Evolutionary conservation across 1,284 basidiomycete species (phyloP), one percentile per base, ranked within the genome.

Genomic region (Ustilago sp.): DNA sequence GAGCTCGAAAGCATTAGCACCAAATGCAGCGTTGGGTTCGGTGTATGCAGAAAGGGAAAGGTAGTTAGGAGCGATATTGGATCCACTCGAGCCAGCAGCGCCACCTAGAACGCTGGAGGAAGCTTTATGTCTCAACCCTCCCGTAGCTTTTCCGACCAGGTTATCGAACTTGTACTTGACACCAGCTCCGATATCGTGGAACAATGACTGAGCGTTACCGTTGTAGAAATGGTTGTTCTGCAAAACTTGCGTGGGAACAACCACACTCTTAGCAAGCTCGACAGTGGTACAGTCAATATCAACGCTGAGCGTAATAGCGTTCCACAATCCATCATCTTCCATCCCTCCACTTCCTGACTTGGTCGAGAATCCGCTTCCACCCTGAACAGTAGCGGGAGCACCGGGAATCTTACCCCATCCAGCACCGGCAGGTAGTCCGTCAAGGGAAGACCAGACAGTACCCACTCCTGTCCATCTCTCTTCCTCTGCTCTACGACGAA

Each of bases 281-380:
- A 82, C 70, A 6, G 55, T 67, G 28, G 68, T 72, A 55, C 78
- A 73, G n/a, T 74, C 65, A 17, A 81, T 43, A 43, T 83, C 81
- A 48, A 58, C 66, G 12, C 63, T 65, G 19, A 83, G 62, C 36
- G 74, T 82, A 51, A 83, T 65, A 13, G 66, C 60, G 48, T 77
- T 73, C 81, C 81, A 83, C 39, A 83, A 59, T 0, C 81, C 81
- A 35, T 83, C 80, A 47, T 83, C 80, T 34, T 78, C 76, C 36
- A 68, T 34, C 11, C 65, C 71, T 34, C 31, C 50, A 51, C 32
- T 56, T 19, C 43, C 9, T 2, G 61, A 61, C 8, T 59, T 62
- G 17, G 43, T 48, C n/a, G 62, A 63, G 8, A 73, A 50, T 8
- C 48, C 48, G 58, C n/a, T 65, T 63, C 4, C 60, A 60, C 69